Conservation (phyloP, 2,329 filamentous ascomycete genomes). For the Botryotinia calthae region DNA sequence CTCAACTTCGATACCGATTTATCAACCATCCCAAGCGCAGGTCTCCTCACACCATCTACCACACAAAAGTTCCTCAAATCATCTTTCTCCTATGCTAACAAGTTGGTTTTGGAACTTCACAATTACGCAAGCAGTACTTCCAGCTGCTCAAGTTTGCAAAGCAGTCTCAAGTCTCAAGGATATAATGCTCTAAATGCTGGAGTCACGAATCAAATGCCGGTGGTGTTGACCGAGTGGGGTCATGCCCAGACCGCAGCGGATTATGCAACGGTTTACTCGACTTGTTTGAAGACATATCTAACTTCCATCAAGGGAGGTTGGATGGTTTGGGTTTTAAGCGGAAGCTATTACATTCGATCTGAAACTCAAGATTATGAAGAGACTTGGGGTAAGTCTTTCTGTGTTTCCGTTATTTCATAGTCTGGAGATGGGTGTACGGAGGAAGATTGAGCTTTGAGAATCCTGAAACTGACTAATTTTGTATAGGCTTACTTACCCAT, state of each 20-base stretch:
- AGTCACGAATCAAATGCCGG: constrained; percentile 41
- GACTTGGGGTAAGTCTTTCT: constrained; percentile 50
- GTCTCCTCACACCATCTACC: constrained; percentile 23
- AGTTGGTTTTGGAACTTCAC: constrained; percentile 49
- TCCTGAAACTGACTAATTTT: not conserved
- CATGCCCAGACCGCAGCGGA: constrained; percentile 47
- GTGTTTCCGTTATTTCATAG: not conserved
- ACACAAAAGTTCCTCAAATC: constrained; percentile 38
- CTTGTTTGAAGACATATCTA: constrained; percentile 47
- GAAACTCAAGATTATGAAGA: constrained; percentile 57
- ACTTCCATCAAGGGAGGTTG: constrained; percentile 46
- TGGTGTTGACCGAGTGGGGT: constrained; percentile 45
- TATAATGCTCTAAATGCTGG: constrained; percentile 43
- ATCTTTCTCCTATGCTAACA: constrained; percentile 43
- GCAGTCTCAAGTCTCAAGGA: constrained; percentile 41
- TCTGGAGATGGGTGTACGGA: not conserved
- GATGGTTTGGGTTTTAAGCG: constrained; percentile 59
- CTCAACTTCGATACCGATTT: constrained; percentile 44
- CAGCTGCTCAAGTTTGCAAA: constrained; percentile 36
- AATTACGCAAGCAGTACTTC: constrained; percentile 4
- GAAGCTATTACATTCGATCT: constrained; percentile 56
- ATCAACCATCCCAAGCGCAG: constrained; percentile 24
- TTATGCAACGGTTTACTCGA: constrained; percentile 49
- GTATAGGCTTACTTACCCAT: constrained; percentile 15
- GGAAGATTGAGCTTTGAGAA: not conserved